phyloP scores from a whole-genome alignment of 2,329 filamentous ascomycete genomes.

The Cercospora zeae-maydis region DNA sequence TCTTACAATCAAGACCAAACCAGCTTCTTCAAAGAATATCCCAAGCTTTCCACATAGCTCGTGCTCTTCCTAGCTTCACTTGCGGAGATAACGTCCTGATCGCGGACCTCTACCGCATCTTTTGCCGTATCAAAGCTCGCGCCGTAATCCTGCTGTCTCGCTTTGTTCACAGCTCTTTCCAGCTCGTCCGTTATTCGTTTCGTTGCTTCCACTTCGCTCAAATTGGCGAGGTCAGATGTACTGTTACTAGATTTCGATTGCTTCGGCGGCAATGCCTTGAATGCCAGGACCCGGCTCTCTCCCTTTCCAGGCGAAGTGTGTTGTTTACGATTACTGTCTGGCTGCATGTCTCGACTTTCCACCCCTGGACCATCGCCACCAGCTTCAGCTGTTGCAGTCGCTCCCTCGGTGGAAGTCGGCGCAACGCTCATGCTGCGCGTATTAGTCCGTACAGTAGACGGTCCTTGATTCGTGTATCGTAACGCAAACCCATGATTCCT shows the following conservation, averaged over 20 bases:
- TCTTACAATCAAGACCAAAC: slow-evolving; percentile 63
- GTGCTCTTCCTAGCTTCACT: slow-evolving; percentile 84
- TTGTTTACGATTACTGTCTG: slow-evolving; percentile 12
- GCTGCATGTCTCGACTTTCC: slow-evolving; percentile 19
- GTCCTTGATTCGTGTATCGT: slow-evolving; percentile 63
- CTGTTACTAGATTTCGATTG: slow-evolving; percentile 38
- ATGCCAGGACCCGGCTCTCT: slow-evolving; percentile 46
- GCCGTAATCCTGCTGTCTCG: slow-evolving; percentile 39
- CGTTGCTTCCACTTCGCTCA: slow-evolving; percentile 54
- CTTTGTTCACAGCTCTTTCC: slow-evolving; percentile 57
- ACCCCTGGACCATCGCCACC: neutral
- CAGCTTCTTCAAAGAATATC: slow-evolving; percentile 87
- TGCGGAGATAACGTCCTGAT: slow-evolving; percentile 73
- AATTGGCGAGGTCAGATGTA: slow-evolving; percentile 31
- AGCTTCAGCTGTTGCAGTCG: slow-evolving; percentile 25
- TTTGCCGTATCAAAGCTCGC: slow-evolving; percentile 21
- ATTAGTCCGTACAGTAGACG: slow-evolving; percentile 74
- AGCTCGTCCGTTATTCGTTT: slow-evolving; percentile 72
- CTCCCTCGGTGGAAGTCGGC: slow-evolving; percentile 33
- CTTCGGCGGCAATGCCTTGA: slow-evolving; percentile 54
- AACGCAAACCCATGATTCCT: slow-evolving; percentile 83
- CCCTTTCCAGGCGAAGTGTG: slow-evolving; percentile 25
- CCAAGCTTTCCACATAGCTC: slow-evolving; percentile 78
- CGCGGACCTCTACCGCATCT: slow-evolving; percentile 43
- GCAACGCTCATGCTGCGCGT: slow-evolving; percentile 66